A percentile compares a stretch with the other conserved stretches of the same genome.
Conservation (phyloP, 2,329 filamentous ascomycete species). For the Aureobasidium musti region DNA sequence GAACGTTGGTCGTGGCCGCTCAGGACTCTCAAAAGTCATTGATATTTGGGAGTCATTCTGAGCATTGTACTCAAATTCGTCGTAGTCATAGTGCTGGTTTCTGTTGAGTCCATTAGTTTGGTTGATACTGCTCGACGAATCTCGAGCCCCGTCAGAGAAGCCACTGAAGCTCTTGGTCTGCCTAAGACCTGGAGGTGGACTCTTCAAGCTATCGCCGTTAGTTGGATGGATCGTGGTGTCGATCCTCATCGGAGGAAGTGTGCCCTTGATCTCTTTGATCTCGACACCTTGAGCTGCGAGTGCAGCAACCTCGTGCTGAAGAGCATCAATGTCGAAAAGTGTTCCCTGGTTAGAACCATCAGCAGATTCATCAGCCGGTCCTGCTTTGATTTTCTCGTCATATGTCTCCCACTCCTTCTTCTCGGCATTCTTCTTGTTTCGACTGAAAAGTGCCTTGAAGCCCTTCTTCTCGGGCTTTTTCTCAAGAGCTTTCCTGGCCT, state of each 20-base stretch:
- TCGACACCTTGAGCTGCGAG: conserved; percentile 73
- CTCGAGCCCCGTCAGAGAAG: conserved; percentile 23
- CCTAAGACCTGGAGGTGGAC: conserved; percentile 39
- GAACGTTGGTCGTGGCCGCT: conserved; percentile 31
- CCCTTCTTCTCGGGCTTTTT: conserved; percentile 69
- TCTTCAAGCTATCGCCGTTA: conserved; percentile 12
- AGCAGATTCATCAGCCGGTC: conserved; percentile 48
- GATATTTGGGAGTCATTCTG: conserved; percentile 48
- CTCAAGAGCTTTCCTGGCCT: conserved; percentile 83
- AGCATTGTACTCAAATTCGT: conserved; percentile 42
- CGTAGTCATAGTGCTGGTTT: conserved; percentile 37
- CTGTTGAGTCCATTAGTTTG: background rate
- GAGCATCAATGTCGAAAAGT: conserved; percentile 94
- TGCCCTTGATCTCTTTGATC: conserved; percentile 84
- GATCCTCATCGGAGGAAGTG: conserved; percentile 86
- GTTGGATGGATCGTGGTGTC: conserved; percentile 39
- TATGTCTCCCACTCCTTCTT: conserved; percentile 96
- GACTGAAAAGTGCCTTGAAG: conserved; percentile 74
- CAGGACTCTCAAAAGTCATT: conserved; percentile 48
- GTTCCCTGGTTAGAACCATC: conserved; percentile 57
- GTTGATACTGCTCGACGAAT: conserved; percentile 29
- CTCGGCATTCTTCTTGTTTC: conserved; percentile 72
- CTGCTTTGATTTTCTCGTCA: conserved; percentile 63
- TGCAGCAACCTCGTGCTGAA: conserved; percentile 68
- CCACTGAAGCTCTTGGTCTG: conserved; percentile 51